A percentile compares a stretch with the other conserved stretches of the same genome.
These are phyloP conservation scores for Mycena crocata DNA, from an alignment of 768 basidiomycete species.

Conservation along the genomic window DNA sequence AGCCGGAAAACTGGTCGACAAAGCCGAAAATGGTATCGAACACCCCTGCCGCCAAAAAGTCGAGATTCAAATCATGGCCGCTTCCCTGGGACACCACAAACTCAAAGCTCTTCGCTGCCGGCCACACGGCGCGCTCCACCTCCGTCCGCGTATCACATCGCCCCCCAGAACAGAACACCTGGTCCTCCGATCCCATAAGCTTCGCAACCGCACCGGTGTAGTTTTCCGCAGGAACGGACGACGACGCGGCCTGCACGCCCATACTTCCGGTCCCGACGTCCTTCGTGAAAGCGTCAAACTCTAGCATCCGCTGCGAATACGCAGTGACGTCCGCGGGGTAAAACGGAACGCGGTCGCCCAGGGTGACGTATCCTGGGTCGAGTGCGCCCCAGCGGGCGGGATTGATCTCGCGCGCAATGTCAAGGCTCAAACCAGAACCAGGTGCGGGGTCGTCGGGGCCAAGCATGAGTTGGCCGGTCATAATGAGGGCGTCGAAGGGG, in stretches of 20 bases:
- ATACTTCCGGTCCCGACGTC: neutral
- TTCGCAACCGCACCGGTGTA: neutral
- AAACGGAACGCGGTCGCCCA: neutral
- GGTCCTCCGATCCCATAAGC: neutral
- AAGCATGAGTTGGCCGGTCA: neutral
- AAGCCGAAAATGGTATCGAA: slow-evolving; percentile 9
- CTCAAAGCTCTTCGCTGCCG: slow-evolving; percentile 8
- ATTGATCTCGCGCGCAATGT: slow-evolving; percentile 7
- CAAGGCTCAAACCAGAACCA: no score
- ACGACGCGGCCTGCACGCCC: neutral
- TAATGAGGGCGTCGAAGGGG: slow-evolving; percentile 5
- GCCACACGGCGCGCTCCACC: slow-evolving; percentile 8
- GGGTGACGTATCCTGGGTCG: slow-evolving; percentile 2
- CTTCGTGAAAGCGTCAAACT: neutral
- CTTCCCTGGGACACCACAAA: slow-evolving; percentile 9
- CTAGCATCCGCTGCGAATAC: neutral
- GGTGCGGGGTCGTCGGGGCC: neutral
- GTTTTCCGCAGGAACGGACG: neutral
- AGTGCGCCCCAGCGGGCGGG: slow-evolving; percentile 8
- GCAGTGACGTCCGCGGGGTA: neutral
- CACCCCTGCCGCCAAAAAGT: slow-evolving; percentile 15
- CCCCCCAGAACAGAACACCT: neutral
- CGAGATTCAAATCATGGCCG: slow-evolving; percentile 17
- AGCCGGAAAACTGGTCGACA: no score
- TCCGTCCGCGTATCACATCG: slow-evolving; percentile 6